These are phyloP conservation scores for Moelleriella libera DNA, from an alignment of 2,329 filamentous ascomycete species.

Conservation along the genomic window DNA sequence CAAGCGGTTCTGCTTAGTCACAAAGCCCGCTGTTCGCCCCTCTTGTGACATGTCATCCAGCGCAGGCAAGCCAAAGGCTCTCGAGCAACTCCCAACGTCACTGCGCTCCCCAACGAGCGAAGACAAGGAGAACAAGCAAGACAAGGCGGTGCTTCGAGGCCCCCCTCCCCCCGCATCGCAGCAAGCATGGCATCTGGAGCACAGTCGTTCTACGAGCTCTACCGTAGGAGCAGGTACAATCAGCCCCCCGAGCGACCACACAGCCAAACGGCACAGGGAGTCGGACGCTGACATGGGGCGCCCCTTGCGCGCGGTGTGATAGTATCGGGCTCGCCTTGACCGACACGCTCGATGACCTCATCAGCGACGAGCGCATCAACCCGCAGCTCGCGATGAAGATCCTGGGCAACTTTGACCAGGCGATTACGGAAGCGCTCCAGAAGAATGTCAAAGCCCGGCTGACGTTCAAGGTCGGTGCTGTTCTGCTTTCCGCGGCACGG, in stretches of 20 bases:
- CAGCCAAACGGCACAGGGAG: background rate
- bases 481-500: background rate
- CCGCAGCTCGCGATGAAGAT: constrained; percentile 99
- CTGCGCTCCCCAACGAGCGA: background rate
- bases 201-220: constrained; percentile 79
- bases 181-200: constrained; percentile 30
- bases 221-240: constrained; percentile 86
- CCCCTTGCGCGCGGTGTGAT: constrained; percentile 3
- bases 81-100: constrained; percentile 1
- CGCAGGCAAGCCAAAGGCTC: background rate
- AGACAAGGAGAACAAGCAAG: background rate
- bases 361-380: constrained; percentile 88
- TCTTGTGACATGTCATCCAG: background rate
- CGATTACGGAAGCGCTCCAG: constrained; percentile 78
- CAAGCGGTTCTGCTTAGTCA: constrained; percentile 1
- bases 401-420: constrained; percentile 85
- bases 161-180: background rate
- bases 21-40: background rate
- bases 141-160: background rate
- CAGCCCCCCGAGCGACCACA: background rate
- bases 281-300: background rate
- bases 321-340: constrained; percentile 90
- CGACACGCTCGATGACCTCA: constrained; percentile 93
- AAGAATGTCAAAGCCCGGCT: constrained; percentile 85
- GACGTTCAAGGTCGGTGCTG: constrained; percentile 70